Evolutionary conservation across 1,284 basidiomycete species (phyloP).

Genomic region (Megacollybia platyphylla): DNA sequence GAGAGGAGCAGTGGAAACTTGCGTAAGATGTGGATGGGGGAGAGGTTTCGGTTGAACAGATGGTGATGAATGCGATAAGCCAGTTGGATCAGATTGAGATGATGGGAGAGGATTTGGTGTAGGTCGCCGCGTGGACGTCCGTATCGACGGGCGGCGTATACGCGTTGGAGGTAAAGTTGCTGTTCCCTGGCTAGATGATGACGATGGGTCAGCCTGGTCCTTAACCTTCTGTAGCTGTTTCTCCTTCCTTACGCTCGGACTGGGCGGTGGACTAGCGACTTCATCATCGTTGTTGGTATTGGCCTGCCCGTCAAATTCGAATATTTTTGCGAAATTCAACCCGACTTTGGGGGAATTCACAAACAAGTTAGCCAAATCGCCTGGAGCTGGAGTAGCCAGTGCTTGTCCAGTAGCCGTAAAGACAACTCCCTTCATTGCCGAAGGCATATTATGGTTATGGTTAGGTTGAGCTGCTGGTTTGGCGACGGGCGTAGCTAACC

Average conservation of each 20-base stretch:
- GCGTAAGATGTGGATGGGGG: slow-evolving; percentile 23
- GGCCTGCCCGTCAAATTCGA: slow-evolving; percentile 35
- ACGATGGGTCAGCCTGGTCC: slow-evolving; percentile 8
- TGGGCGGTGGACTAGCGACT: slow-evolving; percentile 19
- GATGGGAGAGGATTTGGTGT: slow-evolving; percentile 12
- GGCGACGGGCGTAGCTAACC: slow-evolving; percentile 26
- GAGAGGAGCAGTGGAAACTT: slow-evolving; percentile 7
- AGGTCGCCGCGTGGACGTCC: slow-evolving; percentile 15
- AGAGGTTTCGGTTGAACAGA: slow-evolving; percentile 18
- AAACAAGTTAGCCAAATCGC: slow-evolving; percentile 51
- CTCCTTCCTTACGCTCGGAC: slow-evolving; percentile 24
- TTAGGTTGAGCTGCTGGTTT: slow-evolving; percentile 9
- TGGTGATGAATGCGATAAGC: slow-evolving; percentile 8
- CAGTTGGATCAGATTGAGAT: slow-evolving; percentile 1
- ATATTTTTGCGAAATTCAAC: slow-evolving; percentile 63
- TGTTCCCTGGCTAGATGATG: slow-evolving; percentile 8
- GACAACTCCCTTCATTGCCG: slow-evolving; percentile 75
- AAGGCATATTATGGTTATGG: slow-evolving; percentile 22
- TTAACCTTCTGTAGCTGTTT: slow-evolving; percentile 11
- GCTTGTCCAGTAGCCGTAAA: slow-evolving; percentile 62
- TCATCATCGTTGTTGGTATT: slow-evolving; percentile 19
- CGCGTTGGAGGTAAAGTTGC: slow-evolving; percentile 20
- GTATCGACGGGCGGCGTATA: slow-evolving; percentile 29
- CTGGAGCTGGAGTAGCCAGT: slow-evolving; percentile 53
- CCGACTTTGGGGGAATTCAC: slow-evolving; percentile 51